A percentile compares a stretch with the other conserved stretches of the same genome.
Evolutionary conservation across 371 early-diverging fungal genomes (phyloP).

Genomic region (Mucor sp.): DNA sequence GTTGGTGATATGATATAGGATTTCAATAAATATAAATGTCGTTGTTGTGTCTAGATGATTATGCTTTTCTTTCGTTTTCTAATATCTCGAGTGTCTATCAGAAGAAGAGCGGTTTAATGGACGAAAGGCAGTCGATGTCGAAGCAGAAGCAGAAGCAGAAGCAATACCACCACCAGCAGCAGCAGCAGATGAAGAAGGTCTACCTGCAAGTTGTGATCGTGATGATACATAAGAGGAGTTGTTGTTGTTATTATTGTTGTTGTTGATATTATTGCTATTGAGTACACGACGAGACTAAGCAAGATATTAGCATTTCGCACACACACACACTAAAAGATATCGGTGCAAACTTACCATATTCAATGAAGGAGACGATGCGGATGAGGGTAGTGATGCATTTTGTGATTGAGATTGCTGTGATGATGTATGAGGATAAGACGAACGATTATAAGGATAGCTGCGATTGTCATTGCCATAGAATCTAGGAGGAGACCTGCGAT

Average conservation of each 20-base stretch:
- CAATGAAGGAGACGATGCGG: constrained; percentile 1
- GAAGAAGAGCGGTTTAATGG: not conserved
- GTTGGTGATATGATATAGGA: not conserved
- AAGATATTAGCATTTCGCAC: not conserved
- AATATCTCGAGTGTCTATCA: constrained; percentile 34
- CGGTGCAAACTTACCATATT: constrained; percentile 8
- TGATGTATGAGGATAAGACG: not conserved
- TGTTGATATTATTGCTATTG: constrained; percentile 2
- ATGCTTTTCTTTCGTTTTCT: constrained; percentile 2
- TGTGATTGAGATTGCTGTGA: not conserved
- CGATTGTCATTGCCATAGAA: constrained; percentile 8
- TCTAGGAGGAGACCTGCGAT: constrained; percentile 11
- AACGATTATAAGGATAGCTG: not conserved
- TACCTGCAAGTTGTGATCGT: constrained; percentile 17
- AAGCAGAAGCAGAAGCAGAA: not conserved
- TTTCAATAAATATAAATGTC: not conserved
- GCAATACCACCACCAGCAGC: not conserved
- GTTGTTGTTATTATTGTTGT: constrained; percentile 10
- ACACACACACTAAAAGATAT: not conserved
- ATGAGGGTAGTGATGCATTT: not conserved
- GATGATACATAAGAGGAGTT: constrained; percentile 23
- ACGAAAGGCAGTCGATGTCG: constrained; percentile 2
- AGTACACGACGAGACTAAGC: constrained; percentile 29
- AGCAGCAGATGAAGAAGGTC: constrained; percentile 19
- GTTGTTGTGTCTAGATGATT: not conserved